Base-by-base conservation (phyloP, 768 basidiomycete species). In the Naematelia aurantialba region DNA sequence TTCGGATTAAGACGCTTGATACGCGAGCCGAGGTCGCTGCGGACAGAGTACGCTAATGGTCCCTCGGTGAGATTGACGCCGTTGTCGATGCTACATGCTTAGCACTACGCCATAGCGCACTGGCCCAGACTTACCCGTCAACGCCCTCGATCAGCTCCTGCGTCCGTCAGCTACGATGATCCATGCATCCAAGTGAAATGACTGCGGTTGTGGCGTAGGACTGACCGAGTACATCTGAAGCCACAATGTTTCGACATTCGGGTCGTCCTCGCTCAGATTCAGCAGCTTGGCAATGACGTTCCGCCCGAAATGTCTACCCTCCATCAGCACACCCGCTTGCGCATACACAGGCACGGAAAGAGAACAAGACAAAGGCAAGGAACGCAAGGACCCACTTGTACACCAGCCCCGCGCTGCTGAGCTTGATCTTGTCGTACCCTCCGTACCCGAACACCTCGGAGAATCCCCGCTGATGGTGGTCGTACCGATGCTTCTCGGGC, bases 381-480 rank as follows among this genome's bases (percentile, higher is more conserved):
- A n/a, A n/a, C n/a, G n/a, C n/a, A n/a, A 21, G 13, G 11, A 78
- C 85, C 58, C 68, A 90, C 94, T 98, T 99, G 84, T 94, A 98
- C 30, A 99, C 83, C 64, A 99, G 79, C 13, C 94, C 94, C 1
- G 94, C 94, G 14, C 88, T 90, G 21, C 87, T 89, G 30, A 99
- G 79, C 79, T 98, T 99, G 56, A 91, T 97, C 21, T 78, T 79
- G 72, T 73, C 67, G 45, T 62, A 73, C 26, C 70, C 65, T 5
- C 88, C 91, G 64, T 87, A 81, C 1, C 91, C 94, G 73, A 99
- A 96, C 24, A 89, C 83, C 73, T 94, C 89, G 4, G 80, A 81
- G 76, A 99, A 99, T 0, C 88, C 92, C 44, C 93, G 85, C 72
- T 99, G 94, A 73, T 99, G 94, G 73, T 99, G 94, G 77, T 99